Conservation (phyloP, 805 yeast species). For the Candida vartiovaarae region DNA sequence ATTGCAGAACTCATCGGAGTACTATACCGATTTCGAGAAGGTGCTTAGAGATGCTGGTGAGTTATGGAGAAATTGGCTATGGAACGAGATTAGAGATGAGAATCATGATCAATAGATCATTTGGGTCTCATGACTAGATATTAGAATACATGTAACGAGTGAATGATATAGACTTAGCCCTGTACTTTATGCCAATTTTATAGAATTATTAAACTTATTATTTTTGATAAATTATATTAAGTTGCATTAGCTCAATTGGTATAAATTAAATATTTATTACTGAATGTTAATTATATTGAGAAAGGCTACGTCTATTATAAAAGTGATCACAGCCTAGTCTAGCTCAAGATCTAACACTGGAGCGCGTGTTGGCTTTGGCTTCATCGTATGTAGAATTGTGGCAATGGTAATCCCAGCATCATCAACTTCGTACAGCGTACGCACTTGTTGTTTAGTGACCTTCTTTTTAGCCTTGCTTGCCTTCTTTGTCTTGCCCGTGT, state of each 20-base stretch:
- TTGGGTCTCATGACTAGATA: neutral
- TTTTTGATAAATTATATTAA: too few relatives aligned
- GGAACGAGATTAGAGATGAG: conserved; percentile 47
- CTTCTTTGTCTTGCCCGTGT: conserved; percentile 9
- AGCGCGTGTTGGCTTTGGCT: conserved; percentile 20
- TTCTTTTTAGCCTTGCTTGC: conserved; percentile 6
- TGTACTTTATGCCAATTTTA: too few relatives aligned
- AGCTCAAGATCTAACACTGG: conserved; percentile 1
- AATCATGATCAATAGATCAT: conserved; percentile 11
- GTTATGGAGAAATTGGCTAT: conserved; percentile 80
- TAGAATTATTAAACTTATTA: too few relatives aligned
- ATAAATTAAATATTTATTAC: too few relatives aligned
- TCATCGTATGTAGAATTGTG: conserved; percentile 23
- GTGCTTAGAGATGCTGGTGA: conserved; percentile 77
- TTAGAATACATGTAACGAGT: neutral
- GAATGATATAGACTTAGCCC: too few relatives aligned
- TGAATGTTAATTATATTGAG: too few relatives aligned
- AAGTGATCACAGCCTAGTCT: too few relatives aligned
- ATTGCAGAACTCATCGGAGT: conserved; percentile 25
- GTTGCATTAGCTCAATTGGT: too few relatives aligned
- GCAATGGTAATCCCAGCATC: conserved; percentile 22
- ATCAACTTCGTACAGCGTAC: conserved; percentile 21
- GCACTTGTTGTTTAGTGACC: conserved; percentile 5
- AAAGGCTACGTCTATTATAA: too few relatives aligned
- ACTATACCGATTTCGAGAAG: conserved; percentile 61